A percentile compares a stretch with the other conserved stretches of the same genome.
phyloP scores from a whole-genome alignment of 176 grass and related monocot genomes.

The Triticum dicoccoides region DNA sequence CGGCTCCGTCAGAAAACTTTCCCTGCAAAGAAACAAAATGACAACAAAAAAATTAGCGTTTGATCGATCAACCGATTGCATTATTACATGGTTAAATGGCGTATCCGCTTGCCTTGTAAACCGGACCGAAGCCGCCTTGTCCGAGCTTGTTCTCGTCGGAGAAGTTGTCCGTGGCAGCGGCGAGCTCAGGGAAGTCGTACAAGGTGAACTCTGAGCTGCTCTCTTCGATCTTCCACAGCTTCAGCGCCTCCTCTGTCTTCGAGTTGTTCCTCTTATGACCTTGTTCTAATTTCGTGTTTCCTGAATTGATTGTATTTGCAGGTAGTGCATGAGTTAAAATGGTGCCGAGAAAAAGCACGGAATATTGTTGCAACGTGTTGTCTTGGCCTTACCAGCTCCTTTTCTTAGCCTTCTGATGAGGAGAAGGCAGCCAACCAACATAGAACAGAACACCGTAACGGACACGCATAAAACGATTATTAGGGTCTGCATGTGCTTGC shows the following conservation, averaged over 20 bases:
- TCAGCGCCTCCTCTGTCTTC: slow-evolving; percentile 45
- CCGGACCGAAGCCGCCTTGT: slow-evolving; percentile 48
- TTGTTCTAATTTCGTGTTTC: background rate
- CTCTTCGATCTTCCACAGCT: slow-evolving; percentile 51
- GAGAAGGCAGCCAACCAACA: slow-evolving; percentile 22
- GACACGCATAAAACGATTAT: slow-evolving; percentile 29
- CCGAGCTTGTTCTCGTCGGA: slow-evolving; percentile 49
- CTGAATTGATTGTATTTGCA: slow-evolving; percentile 1
- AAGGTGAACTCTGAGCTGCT: slow-evolving; percentile 50
- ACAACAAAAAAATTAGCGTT: background rate
- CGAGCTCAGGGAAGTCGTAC: slow-evolving; percentile 37
- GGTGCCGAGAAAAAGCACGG: background rate
- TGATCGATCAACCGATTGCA: background rate
- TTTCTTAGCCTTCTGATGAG: background rate
- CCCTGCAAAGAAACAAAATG: slow-evolving; percentile 17
- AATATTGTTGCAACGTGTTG: background rate
- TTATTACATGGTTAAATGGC: too few species aligned
- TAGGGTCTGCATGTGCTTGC: slow-evolving; percentile 19
- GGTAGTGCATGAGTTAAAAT: background rate
- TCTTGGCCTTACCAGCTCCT: background rate
- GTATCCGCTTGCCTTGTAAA: slow-evolving; percentile 42
- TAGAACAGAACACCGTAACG: slow-evolving; percentile 21
- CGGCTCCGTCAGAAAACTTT: background rate
- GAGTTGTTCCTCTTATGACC: slow-evolving; percentile 26
- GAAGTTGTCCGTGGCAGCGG: slow-evolving; percentile 31